These are phyloP conservation scores for Yamadazyma sp. DNA, from an alignment of 1,139 yeast genomes.

Conservation along the genomic window DNA sequence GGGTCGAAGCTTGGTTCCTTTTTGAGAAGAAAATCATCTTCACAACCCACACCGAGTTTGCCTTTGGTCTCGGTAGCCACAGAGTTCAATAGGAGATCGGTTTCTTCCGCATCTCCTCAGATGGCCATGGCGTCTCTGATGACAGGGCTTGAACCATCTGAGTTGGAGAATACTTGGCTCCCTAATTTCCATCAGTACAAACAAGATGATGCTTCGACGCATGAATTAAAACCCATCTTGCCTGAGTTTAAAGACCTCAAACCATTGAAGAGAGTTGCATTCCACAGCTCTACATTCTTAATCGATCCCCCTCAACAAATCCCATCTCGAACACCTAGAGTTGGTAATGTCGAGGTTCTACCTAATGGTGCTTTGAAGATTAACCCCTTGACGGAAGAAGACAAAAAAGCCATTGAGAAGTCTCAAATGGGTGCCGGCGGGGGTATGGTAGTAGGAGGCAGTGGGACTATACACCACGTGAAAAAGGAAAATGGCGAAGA, in stretches of 20 bases:
- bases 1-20: slow-evolving; percentile 25
- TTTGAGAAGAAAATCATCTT: slow-evolving; percentile 23
- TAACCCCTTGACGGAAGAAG: slow-evolving; percentile 64
- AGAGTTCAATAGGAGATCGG: slow-evolving; percentile 18
- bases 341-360: slow-evolving; percentile 68
- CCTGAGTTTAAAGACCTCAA: slow-evolving; percentile 29
- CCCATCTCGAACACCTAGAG: slow-evolving; percentile 63
- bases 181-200: slow-evolving; percentile 11
- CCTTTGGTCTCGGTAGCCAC: slow-evolving; percentile 18
- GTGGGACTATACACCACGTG: slow-evolving; percentile 56
- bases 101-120: background rate
- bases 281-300: slow-evolving; percentile 69
- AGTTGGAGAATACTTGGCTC: slow-evolving; percentile 8
- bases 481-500: slow-evolving; percentile 21
- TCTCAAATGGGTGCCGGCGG: slow-evolving; percentile 56
- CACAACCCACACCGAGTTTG: slow-evolving; percentile 9
- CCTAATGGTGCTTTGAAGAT: slow-evolving; percentile 60
- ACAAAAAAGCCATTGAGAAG: slow-evolving; percentile 43
- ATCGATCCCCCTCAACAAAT: slow-evolving; percentile 75
- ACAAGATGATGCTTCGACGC: slow-evolving; percentile 5
- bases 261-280: slow-evolving; percentile 67
- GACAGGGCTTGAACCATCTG: slow-evolving; percentile 7
- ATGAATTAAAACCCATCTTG: slow-evolving; percentile 8
- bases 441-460: slow-evolving; percentile 81
- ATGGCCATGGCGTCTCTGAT: slow-evolving; percentile 1